Evolutionary conservation across 1,284 basidiomycete genomes (phyloP).

Genomic region (Cutaneotrichosporon curvatum): DNA sequence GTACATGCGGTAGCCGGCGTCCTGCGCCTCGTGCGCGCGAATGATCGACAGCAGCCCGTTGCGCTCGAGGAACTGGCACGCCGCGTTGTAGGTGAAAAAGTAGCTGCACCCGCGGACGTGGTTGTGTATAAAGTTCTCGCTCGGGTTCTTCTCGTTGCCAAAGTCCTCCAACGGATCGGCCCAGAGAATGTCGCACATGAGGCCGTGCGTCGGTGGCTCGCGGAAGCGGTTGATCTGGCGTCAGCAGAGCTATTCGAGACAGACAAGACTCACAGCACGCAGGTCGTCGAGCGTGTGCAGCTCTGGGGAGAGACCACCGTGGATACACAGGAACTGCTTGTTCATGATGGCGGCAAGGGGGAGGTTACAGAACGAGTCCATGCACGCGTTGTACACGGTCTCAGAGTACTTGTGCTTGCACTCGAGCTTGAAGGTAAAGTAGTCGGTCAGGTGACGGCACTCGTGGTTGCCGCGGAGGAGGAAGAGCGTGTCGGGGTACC

Average conservation of each 20-base stretch:
- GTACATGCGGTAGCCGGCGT: slow-evolving; percentile 95
- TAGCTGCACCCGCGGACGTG: slow-evolving; percentile 92
- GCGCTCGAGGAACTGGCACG: slow-evolving; percentile 86
- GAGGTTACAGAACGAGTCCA: slow-evolving; percentile 86
- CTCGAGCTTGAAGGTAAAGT: slow-evolving; percentile 95
- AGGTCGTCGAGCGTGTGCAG: slow-evolving; percentile 86
- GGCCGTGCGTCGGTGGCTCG: slow-evolving; percentile 84
- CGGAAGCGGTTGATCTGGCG: slow-evolving; percentile 82
- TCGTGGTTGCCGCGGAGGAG: slow-evolving; percentile 96
- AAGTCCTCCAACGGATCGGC: slow-evolving; percentile 92
- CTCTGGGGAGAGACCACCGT: slow-evolving; percentile 86
- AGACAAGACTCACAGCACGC: slow-evolving; percentile 59
- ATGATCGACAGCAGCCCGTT: slow-evolving; percentile 94
- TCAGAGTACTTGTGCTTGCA: slow-evolving; percentile 94
- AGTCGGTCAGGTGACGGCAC: slow-evolving; percentile 91
- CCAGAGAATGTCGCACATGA: slow-evolving; percentile 96
- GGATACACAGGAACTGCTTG: slow-evolving; percentile 94
- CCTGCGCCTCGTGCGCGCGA: slow-evolving; percentile 89
- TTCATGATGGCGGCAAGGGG: slow-evolving; percentile 93
- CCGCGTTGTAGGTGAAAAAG: slow-evolving; percentile 93
- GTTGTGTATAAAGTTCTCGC: slow-evolving; percentile 77
- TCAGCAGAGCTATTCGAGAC: too few species aligned
- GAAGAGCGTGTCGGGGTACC: slow-evolving; percentile 82
- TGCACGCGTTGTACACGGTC: slow-evolving; percentile 79
- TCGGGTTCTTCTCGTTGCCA: slow-evolving; percentile 77